phyloP scores from a whole-genome alignment of 495 filamentous ascomycete genomes.

The Chaetomium fimeti region DNA sequence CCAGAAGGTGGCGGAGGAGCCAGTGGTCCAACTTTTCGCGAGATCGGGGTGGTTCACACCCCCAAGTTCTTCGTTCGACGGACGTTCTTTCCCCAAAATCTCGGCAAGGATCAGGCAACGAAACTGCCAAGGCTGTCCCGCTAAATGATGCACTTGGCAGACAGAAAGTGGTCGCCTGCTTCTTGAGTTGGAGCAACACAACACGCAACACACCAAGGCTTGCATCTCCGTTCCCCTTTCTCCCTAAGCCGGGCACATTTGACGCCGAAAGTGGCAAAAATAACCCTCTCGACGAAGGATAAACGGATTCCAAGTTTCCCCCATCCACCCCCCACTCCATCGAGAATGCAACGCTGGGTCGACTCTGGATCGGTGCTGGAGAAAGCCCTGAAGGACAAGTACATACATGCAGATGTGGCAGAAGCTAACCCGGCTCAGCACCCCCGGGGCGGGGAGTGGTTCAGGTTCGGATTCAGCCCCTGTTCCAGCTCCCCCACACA shows the following conservation, averaged over 20 bases:
- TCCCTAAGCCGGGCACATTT: neutral
- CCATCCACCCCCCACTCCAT: neutral
- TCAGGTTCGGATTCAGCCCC: neutral
- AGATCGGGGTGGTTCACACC: neutral
- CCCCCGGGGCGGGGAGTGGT: neutral
- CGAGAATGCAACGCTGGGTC: neutral
- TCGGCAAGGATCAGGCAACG: neutral
- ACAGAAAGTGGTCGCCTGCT: neutral
- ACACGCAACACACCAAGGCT: no score
- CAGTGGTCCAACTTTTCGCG: neutral
- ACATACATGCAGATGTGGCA: no score
- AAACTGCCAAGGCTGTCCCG: slow-evolving; percentile 6
- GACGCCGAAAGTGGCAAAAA: neutral
- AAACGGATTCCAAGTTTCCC: neutral
- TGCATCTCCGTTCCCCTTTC: neutral
- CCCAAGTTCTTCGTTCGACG: neutral
- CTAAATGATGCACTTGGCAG: neutral
- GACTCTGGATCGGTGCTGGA: neutral
- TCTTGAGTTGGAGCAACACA: neutral
- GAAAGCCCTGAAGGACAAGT: neutral
- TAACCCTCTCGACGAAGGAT: neutral
- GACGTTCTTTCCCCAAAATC: neutral
- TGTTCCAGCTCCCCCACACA: slow-evolving; percentile 13
- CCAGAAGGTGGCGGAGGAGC: neutral
- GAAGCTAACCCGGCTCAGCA: neutral